phyloP scores from a whole-genome alignment of 176 grass and related monocot species.

The Aegilops umbellulata region DNA sequence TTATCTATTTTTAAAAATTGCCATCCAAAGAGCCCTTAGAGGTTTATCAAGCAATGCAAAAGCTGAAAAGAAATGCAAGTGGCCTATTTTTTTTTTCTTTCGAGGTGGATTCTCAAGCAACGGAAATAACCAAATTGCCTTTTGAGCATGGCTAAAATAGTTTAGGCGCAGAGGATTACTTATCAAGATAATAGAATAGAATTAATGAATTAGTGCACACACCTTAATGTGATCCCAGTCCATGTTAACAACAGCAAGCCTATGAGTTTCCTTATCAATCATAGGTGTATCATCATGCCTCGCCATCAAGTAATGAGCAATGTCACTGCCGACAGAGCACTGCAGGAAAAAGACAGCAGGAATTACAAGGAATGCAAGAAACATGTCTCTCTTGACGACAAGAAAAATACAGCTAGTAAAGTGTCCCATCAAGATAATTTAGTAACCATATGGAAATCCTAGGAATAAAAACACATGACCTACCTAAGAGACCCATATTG shows the following conservation, averaged over 20 bases:
- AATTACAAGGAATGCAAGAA: not conserved
- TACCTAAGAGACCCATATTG: not conserved
- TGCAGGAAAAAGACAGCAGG: not conserved
- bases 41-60: not conserved
- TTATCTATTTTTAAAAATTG: not conserved
- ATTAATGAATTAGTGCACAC: constrained; percentile 1
- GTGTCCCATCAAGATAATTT: not conserved
- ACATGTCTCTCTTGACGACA: not conserved
- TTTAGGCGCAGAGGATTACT: not conserved
- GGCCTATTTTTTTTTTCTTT: no score
- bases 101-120: not conserved
- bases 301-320: constrained; percentile 67
- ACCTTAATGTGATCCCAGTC: constrained; percentile 96
- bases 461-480: not conserved
- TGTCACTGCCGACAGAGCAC: constrained; percentile 64
- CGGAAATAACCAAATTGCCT: constrained; percentile 1
- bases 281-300: constrained; percentile 68
- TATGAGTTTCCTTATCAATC: constrained; percentile 72
- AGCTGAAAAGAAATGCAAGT: not conserved
- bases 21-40: not conserved
- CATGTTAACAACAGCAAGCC: constrained; percentile 90
- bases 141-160: constrained; percentile 4
- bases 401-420: not conserved
- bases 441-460: not conserved
- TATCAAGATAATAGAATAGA: constrained; percentile 9